phyloP scores from a whole-genome alignment of 495 filamentous ascomycete species.

The Hypomontagnella monticulosa region DNA sequence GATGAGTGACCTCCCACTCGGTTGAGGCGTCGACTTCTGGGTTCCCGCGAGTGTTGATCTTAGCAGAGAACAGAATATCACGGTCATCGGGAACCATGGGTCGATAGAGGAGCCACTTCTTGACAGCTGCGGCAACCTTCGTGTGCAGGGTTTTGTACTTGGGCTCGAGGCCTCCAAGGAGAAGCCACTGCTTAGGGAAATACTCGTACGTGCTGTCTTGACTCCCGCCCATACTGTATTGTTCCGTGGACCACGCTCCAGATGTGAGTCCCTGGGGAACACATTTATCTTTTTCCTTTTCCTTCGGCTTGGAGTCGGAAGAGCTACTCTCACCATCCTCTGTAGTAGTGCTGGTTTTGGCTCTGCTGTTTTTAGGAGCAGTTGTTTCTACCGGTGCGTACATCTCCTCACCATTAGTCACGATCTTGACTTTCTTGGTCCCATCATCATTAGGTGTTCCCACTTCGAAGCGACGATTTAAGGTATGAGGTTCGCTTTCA shows the following conservation, averaged over 20 bases:
- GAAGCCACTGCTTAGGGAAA: slow-evolving; percentile 80
- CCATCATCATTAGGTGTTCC: slow-evolving; percentile 34
- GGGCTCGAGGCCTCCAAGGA: slow-evolving; percentile 82
- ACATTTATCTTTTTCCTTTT: slow-evolving; percentile 59
- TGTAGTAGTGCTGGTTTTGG: neutral
- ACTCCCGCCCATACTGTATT: slow-evolving; percentile 74
- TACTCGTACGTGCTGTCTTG: slow-evolving; percentile 97
- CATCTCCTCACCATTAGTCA: slow-evolving; percentile 29
- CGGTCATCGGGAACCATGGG: slow-evolving; percentile 81
- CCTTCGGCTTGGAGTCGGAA: slow-evolving; percentile 18
- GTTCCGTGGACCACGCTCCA: slow-evolving; percentile 44
- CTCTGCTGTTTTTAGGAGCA: slow-evolving; percentile 11
- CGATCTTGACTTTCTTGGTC: slow-evolving; percentile 26
- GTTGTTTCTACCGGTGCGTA: slow-evolving; percentile 13
- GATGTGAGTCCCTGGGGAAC: slow-evolving; percentile 61
- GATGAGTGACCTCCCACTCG: slow-evolving; percentile 74
- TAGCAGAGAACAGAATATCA: slow-evolving; percentile 79
- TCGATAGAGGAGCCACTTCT: slow-evolving; percentile 81
- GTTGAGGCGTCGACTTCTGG: slow-evolving; percentile 53
- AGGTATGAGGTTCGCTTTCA: slow-evolving; percentile 7
- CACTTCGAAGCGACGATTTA: slow-evolving; percentile 29
- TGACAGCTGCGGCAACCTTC: slow-evolving; percentile 72
- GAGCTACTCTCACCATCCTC: neutral
- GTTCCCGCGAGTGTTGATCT: slow-evolving; percentile 50
- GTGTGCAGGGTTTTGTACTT: slow-evolving; percentile 88